Evolutionary conservation across 495 filamentous ascomycete genomes (phyloP), one percentile per base, ranked within the genome.

Genomic region (Rhypophila decipiens): DNA sequence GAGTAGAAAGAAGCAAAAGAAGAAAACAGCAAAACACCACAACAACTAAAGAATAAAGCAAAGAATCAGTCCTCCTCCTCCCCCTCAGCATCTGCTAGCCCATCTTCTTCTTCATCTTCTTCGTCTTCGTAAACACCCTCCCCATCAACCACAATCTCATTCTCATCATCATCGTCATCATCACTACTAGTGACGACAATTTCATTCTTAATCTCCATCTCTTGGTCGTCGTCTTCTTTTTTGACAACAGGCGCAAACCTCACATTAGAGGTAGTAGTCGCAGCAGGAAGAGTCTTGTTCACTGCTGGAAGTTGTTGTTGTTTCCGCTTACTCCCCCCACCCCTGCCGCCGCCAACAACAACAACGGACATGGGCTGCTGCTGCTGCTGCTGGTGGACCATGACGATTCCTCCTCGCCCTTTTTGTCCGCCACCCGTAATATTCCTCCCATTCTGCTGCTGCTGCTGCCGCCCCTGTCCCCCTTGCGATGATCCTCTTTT

Each of bases 181-280:
- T 46, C 49, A 42, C n/a, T 19, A 44, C 24, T 37, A 24, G 11
- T 21, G 13, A 51, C 47, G 12, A 55, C 52, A 51, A 50, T 50
- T 51, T 47, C 44, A 22, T 35, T 23, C 46, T 33, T 18, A 35
- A 39, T 31, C 31, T 40, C 20, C 31, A 34, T 39, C 20, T 42
- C 21, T 15, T 33, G 12, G 11, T 48, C 27, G 24, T 38, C 33
- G 9, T 24, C 39, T 20, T 37, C 18, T 5, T 7, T 15, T 5
- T 15, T 17, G 15, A 11, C 5, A 37, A 15, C 35, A 37, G 35
- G 5, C 5, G 20, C 11, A 23, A n/a, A n/a, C n/a, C 18, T 17
- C 43, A 4, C 19, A 10, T 27, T 19, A 3, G 17, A 15, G 4
- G 19, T n/a, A 22, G 19, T 0, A 19, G 19, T 33, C n/a, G 33